Conservation (phyloP, 805 yeast species). For the Scheffersomyces amazonensis region DNA sequence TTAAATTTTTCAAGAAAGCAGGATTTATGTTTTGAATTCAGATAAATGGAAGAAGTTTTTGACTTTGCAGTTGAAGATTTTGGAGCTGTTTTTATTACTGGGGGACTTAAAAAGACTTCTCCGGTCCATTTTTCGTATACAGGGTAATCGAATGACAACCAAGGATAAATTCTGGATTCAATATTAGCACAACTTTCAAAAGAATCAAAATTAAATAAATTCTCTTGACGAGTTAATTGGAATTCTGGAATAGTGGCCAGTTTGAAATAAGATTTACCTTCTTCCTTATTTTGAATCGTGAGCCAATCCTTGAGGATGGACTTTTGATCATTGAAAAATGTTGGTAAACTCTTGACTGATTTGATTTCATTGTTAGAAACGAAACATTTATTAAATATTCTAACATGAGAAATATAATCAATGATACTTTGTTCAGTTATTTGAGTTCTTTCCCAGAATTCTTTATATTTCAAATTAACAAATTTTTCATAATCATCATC, state of each 20-base stretch:
- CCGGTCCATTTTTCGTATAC: conserved; percentile 42
- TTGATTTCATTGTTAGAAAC: conserved; percentile 21
- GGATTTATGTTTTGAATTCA: conserved; percentile 10
- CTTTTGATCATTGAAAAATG: conserved; percentile 12
- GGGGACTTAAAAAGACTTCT: conserved; percentile 18
- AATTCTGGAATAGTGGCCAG: background rate
- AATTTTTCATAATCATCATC: conserved; percentile 17
- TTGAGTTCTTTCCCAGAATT: conserved; percentile 19
- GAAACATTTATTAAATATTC: conserved; percentile 48
- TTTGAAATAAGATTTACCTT: background rate
- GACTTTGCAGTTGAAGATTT: background rate
- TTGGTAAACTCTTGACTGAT: conserved; percentile 6
- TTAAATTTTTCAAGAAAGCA: conserved; percentile 23
- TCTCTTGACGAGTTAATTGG: background rate
- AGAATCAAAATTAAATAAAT: conserved; percentile 17
- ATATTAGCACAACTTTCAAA: conserved; percentile 25
- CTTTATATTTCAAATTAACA: conserved; percentile 26
- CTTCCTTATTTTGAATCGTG: conserved; percentile 1
- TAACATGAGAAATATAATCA: conserved; percentile 42
- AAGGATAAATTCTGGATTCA: conserved; percentile 39
- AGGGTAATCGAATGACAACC: conserved; percentile 37
- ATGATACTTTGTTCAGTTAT: conserved; percentile 35
- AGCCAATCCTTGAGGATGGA: background rate
- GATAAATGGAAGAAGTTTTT: conserved; percentile 5
- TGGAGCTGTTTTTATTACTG: conserved; percentile 14